These are phyloP conservation scores for Thalassiosira gravida DNA, from an alignment of 352 stramenopile genomes.

Conservation along the genomic window DNA sequence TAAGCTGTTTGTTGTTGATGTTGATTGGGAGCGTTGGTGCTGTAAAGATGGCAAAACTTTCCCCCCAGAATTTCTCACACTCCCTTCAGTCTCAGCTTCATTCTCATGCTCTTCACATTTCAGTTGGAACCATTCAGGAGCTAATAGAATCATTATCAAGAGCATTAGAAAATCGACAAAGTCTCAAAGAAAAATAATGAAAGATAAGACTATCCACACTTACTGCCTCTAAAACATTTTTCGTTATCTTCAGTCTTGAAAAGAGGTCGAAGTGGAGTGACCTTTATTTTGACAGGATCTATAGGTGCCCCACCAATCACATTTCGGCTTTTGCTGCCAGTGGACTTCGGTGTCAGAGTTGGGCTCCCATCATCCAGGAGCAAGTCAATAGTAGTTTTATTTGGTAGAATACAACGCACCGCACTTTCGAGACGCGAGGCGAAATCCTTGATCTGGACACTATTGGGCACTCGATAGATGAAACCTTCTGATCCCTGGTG, in stretches of 20 bases:
- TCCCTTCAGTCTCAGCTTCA: constrained; percentile 26
- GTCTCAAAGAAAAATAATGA: constrained; percentile 4
- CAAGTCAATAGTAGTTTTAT: constrained; percentile 77
- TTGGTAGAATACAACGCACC: constrained; percentile 77
- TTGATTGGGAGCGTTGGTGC: constrained; percentile 49
- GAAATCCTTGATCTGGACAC: constrained; percentile 78
- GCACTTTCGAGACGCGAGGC: constrained; percentile 68
- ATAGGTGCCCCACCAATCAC: constrained; percentile 72
- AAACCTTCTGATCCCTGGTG: constrained; percentile 68
- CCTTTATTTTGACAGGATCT: constrained; percentile 82
- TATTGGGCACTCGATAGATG: constrained; percentile 75
- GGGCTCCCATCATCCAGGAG: constrained; percentile 80
- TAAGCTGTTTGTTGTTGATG: constrained; percentile 51
- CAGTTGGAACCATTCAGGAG: constrained; percentile 68
- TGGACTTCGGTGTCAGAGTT: constrained; percentile 49
- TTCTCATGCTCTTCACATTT: constrained; percentile 56
- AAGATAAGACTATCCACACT: constrained; percentile 61
- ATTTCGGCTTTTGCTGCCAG: constrained; percentile 41
- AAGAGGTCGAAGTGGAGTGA: constrained; percentile 80
- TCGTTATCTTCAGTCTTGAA: constrained; percentile 67
- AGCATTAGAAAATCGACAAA: neutral
- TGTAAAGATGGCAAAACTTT: constrained; percentile 12
- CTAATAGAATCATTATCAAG: constrained; percentile 18
- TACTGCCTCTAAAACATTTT: constrained; percentile 71
- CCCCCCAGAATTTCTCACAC: constrained; percentile 8